phyloP scores from a whole-genome alignment of 1,284 basidiomycete species.

The Schizopora paradoxa region DNA sequence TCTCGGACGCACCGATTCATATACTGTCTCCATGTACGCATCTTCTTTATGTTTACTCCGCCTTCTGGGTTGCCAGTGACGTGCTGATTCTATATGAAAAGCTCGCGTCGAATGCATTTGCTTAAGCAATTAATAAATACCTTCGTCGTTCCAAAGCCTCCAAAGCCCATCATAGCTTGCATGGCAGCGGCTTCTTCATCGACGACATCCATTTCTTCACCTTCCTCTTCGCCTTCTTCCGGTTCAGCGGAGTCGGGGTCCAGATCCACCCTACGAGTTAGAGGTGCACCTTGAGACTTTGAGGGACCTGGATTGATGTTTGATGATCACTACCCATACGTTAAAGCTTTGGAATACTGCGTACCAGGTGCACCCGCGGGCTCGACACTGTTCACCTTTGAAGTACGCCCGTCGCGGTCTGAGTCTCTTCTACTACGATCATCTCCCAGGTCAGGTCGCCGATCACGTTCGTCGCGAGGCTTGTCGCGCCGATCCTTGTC shows the following conservation, averaged over 20 bases:
- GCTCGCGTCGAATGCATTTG: slow-evolving; percentile 1
- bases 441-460: slow-evolving; percentile 13
- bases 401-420: background rate
- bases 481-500: slow-evolving; percentile 25
- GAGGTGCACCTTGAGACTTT: slow-evolving; percentile 20
- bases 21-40: slow-evolving; percentile 93
- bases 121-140: slow-evolving; percentile 34
- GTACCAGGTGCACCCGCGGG: slow-evolving; percentile 24
- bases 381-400: slow-evolving; percentile 18
- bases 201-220: slow-evolving; percentile 61
- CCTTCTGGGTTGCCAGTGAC: slow-evolving; percentile 84
- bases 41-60: slow-evolving; percentile 72
- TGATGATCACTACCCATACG: too few species aligned
- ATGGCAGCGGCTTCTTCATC: slow-evolving; percentile 73
- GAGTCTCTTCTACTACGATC: slow-evolving; percentile 11
- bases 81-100: slow-evolving; percentile 55
- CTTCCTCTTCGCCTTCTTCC: slow-evolving; percentile 45
- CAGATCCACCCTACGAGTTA: slow-evolving; percentile 19
- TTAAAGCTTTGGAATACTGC: too few species aligned
- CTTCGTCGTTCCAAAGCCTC: slow-evolving; percentile 87
- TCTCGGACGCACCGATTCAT: slow-evolving; percentile 73
- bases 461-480: slow-evolving; percentile 14
- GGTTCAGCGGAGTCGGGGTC: slow-evolving; percentile 36
- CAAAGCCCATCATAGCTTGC: slow-evolving; percentile 88
- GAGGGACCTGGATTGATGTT: too few species aligned